Conservation (phyloP, 2,329 filamentous ascomycete species). For the Aureobasidium sp. region DNA sequence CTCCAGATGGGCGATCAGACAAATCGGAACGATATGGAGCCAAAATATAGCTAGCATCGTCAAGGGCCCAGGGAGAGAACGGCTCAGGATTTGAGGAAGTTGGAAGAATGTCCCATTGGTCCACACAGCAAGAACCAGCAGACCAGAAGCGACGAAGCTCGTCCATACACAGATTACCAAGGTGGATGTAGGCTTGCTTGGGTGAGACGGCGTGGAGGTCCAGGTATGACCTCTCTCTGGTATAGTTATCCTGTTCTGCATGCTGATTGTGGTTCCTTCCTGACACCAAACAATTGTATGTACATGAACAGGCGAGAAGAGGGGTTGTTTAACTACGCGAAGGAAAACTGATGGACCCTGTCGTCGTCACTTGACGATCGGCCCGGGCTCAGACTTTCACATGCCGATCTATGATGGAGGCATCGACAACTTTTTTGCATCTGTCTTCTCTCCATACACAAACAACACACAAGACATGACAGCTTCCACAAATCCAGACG, state of each 20-base stretch:
- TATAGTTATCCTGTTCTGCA: neutral
- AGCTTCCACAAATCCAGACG: neutral
- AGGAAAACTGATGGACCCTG: neutral
- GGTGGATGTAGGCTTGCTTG: neutral
- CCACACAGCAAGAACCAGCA: neutral
- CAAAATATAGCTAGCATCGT: neutral
- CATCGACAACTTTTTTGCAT: conserved; percentile 1
- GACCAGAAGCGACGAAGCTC: neutral
- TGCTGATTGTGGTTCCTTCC: neutral
- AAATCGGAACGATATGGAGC: neutral
- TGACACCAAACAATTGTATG: neutral
- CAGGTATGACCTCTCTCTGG: neutral
- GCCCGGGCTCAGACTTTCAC: neutral
- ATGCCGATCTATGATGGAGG: conserved; percentile 3
- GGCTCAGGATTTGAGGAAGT: neutral
- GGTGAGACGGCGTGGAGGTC: neutral
- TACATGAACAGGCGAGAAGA: neutral
- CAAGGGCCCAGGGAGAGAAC: neutral
- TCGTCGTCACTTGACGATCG: neutral
- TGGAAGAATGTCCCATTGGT: neutral
- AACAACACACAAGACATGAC: neutral
- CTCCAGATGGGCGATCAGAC: neutral
- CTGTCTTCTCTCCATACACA: no score
- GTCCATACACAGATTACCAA: neutral
- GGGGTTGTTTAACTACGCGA: neutral